These are phyloP conservation scores for Hypoxylon sp. DNA, from an alignment of 2,329 filamentous ascomycete genomes.

Conservation along the genomic window DNA sequence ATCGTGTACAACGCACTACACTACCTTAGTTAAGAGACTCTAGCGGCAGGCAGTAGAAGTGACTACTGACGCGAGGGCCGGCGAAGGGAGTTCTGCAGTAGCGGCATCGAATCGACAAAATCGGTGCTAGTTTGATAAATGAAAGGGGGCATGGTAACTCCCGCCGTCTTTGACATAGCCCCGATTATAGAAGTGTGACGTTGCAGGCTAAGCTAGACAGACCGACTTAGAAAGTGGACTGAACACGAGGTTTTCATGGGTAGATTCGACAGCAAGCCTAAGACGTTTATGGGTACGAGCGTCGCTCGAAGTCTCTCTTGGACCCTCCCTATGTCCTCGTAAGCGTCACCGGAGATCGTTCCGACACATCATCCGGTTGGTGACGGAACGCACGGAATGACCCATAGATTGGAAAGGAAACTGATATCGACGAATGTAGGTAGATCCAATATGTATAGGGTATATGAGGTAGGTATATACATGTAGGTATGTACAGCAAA, in stretches of 20 bases:
- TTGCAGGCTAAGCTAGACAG: constrained; percentile 1
- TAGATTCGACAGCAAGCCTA: constrained; percentile 5
- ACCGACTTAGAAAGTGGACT: not conserved
- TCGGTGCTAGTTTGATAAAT: constrained; percentile 4
- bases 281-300: constrained; percentile 6
- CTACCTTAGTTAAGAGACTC: no score
- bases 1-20: not conserved
- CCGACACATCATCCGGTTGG: constrained; percentile 29
- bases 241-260: constrained; percentile 1
- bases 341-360: constrained; percentile 24
- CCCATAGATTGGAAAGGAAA: not conserved
- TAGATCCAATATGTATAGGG: not conserved
- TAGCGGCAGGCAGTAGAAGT: constrained; percentile 8
- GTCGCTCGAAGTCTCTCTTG: constrained; percentile 11
- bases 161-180: not conserved
- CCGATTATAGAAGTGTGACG: constrained; percentile 14
- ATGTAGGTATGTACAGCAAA: constrained; percentile 9
- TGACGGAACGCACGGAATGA: constrained; percentile 20
- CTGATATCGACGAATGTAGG: not conserved
- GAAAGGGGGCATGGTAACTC: no score
- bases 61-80: constrained; percentile 6
- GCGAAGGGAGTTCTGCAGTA: constrained; percentile 7
- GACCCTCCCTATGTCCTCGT: constrained; percentile 1
- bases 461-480: constrained; percentile 6
- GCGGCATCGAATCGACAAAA: constrained; percentile 7